Evolutionary conservation across 139 green algal species (phyloP).

Genomic region (Tetradesmus lagerheimii): DNA sequence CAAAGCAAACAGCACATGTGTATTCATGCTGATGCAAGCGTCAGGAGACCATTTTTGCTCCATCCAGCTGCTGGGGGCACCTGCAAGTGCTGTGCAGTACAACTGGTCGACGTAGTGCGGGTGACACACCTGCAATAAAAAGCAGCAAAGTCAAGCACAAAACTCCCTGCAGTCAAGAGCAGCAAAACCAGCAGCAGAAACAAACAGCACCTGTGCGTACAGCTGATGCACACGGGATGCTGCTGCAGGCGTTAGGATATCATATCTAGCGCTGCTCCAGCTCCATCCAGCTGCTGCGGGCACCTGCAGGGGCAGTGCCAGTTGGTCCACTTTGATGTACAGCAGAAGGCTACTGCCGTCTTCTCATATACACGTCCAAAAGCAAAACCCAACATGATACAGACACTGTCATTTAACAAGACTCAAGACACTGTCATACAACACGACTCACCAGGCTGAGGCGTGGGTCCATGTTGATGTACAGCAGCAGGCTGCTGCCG

Average conservation of each 20-base stretch:
- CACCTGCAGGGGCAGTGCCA: not conserved
- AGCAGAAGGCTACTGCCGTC: not conserved
- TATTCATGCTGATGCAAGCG: too few relatives aligned
- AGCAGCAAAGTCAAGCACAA: too few relatives aligned
- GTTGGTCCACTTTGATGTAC: not conserved
- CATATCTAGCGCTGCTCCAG: too few relatives aligned
- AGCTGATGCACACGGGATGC: too few relatives aligned
- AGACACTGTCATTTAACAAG: not conserved
- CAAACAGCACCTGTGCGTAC: too few relatives aligned
- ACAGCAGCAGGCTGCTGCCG: slow-evolving; percentile 11
- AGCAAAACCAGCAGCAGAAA: too few relatives aligned
- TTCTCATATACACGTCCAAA: too few relatives aligned
- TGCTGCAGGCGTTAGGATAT: too few relatives aligned
- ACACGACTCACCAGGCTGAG: slow-evolving; percentile 20
- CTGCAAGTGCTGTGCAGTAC: not conserved
- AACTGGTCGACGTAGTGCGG: slow-evolving; percentile 4
- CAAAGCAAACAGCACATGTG: too few relatives aligned
- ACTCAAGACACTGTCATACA: not conserved
- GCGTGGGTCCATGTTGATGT: slow-evolving; percentile 40
- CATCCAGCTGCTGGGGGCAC: slow-evolving; percentile 13
- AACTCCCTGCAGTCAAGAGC: too few relatives aligned
- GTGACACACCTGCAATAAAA: not conserved
- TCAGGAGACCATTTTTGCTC: too few relatives aligned
- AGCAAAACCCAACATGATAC: too few relatives aligned
- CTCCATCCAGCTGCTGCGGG: slow-evolving; percentile 16